Conservation (phyloP, 2,329 filamentous ascomycete genomes). For the Ceratocystis huliohia region DNA sequence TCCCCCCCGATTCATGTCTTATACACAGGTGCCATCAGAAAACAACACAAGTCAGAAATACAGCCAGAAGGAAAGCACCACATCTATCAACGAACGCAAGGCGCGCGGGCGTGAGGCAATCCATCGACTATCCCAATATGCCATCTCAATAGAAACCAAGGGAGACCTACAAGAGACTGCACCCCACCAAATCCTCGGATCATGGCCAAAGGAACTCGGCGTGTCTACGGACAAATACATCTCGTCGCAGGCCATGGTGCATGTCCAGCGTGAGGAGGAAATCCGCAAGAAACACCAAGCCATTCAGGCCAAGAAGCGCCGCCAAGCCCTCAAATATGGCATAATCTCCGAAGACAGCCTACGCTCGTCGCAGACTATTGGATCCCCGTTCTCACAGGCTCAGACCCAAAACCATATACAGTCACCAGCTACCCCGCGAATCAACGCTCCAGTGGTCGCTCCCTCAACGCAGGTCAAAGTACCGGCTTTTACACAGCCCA, state of each 20-base stretch:
- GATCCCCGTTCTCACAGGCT: slow-evolving; percentile 23
- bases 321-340: slow-evolving; percentile 16
- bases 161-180: slow-evolving; percentile 24
- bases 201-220: slow-evolving; percentile 32
- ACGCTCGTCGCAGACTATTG: slow-evolving; percentile 11
- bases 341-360: slow-evolving; percentile 11
- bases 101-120: slow-evolving; percentile 25
- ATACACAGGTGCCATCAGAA: background rate
- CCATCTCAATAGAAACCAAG: slow-evolving; percentile 25
- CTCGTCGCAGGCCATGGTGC: slow-evolving; percentile 23
- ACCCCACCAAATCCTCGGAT: slow-evolving; percentile 27
- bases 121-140: slow-evolving; percentile 29
- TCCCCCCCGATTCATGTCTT: slow-evolving; percentile 1
- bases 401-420: background rate
- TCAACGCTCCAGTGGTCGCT: background rate
- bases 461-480: background rate
- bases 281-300: slow-evolving; percentile 17
- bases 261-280: slow-evolving; percentile 11
- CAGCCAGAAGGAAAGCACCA: background rate
- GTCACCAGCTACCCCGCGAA: slow-evolving; percentile 29
- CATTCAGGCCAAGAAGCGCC: slow-evolving; percentile 17
- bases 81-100: slow-evolving; percentile 4
- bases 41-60: slow-evolving; percentile 3
- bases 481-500: background rate
- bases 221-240: slow-evolving; percentile 29